Evolutionary conservation across 176 grass and related monocot genomes (phyloP).

Genomic region (Pontederia paniculata): DNA sequence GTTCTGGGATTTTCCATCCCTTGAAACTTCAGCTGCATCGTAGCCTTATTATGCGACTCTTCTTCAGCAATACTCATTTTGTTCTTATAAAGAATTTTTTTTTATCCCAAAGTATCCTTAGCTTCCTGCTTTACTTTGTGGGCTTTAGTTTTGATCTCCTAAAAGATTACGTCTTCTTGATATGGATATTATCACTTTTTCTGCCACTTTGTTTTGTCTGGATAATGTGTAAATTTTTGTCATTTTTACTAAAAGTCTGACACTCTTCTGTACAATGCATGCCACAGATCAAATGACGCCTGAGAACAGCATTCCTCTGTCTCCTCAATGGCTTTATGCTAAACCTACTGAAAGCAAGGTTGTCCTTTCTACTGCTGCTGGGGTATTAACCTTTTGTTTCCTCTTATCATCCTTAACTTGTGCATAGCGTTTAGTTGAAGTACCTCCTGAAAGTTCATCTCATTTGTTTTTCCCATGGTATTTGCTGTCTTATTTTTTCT

Average conservation of each 20-base stretch:
- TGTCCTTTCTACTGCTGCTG: constrained; percentile 2
- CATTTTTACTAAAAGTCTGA: not conserved
- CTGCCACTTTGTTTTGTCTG: not conserved
- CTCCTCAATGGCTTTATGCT: constrained; percentile 93
- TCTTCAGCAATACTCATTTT: no score
- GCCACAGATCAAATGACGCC: constrained; percentile 60
- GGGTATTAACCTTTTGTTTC: not conserved
- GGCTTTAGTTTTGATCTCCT: no score
- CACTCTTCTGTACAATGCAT: not conserved
- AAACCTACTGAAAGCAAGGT: constrained; percentile 86
- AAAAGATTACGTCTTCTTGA: no score
- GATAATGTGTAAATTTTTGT: not conserved
- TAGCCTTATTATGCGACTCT: no score
- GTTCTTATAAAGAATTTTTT: no score
- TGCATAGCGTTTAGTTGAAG: not conserved
- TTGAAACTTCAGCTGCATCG: no score
- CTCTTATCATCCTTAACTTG: not conserved
- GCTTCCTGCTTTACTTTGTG: no score
- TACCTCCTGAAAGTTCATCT: no score
- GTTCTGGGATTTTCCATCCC: no score
- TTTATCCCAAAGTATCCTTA: no score
- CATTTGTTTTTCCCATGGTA: no score
- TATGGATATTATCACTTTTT: not conserved
- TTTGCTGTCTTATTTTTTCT: no score
- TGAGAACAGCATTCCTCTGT: constrained; percentile 87